Evolutionary conservation across 1,284 basidiomycete species (phyloP), one percentile per base, ranked within the genome.

Genomic region (Naganishia cerealis): DNA sequence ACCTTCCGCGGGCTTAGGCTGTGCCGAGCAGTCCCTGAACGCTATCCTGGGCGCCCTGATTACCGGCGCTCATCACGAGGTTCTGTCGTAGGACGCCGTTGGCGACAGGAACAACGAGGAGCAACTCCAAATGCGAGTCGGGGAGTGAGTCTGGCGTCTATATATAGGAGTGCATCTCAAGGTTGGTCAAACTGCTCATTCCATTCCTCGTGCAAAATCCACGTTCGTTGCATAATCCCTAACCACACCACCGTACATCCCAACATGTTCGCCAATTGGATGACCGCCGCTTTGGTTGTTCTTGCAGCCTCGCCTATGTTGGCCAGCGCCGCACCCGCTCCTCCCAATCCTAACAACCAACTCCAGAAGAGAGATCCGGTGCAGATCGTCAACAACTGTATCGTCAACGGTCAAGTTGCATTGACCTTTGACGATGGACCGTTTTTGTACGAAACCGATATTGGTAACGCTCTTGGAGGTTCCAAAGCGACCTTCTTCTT

Each of bases 401-500:
- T 52, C 48, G 26, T 53, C 21, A 26, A 24, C 13, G 46, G 46
- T 21, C 57, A 75, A 48, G 74, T 78, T 43, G 84, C 84, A 29
- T 71, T 85, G 61, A 85, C 84, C 39, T 86, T 84, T 72, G 85
- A 86, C 72, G 85, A 86, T 73, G 85, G 85, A 16, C 84, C 84
- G 6, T 83, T 79, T 72, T 67, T 77, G 74, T 84, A 73, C 57
- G 83, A 82, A 57, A 9, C 75, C 12, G 79, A 84, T 65, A 78
- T 85, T 57, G 80, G 78, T 65, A 78, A 81, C 26, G 71, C 76
- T 9, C 75, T 86, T 40, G 74, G 76, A 21, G 80, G 79, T 16
- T 82, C 78, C 16, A 83, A 82, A 57, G 85, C 81, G 4, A 86
- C 85, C 0, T 87, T 86, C 77, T 87, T 86, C 84, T 73, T 86